phyloP scores from a whole-genome alignment of 345 rosid genomes.

The Populus tremula region DNA sequence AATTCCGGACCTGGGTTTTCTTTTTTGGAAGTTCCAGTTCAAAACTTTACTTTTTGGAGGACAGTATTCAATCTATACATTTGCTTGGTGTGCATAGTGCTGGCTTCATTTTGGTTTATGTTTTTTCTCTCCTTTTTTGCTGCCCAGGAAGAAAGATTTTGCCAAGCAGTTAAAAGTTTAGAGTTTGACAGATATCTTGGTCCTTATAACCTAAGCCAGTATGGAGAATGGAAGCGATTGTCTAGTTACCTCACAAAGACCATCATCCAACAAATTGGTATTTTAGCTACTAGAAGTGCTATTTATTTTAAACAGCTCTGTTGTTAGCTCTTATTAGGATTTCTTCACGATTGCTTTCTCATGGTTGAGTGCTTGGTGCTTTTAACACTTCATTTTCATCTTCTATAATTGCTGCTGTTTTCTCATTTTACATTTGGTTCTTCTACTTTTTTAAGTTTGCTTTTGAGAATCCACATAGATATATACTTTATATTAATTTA shows the following conservation, averaged over 20 bases:
- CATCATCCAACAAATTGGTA: constrained; percentile 65
- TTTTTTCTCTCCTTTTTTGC: constrained; percentile 5
- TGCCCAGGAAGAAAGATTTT: constrained; percentile 69
- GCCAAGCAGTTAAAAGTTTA: constrained; percentile 56
- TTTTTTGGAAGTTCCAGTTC: too few species aligned
- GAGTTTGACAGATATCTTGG: constrained; percentile 84
- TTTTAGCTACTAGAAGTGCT: constrained; percentile 4
- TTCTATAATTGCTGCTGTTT: background rate
- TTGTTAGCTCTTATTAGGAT: background rate
- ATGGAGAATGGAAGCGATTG: constrained; percentile 70
- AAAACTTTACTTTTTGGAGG: too few species aligned
- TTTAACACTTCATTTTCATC: background rate
- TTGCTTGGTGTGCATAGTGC: background rate
- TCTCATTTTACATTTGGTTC: background rate
- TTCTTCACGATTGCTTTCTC: constrained; percentile 2
- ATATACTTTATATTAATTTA: background rate
- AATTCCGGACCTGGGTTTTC: too few species aligned
- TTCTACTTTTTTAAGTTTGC: background rate
- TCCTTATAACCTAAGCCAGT: constrained; percentile 63
- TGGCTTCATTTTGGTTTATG: background rate
- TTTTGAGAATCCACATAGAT: background rate
- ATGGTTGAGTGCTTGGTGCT: background rate
- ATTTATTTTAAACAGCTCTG: background rate
- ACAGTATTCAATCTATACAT: too few species aligned
- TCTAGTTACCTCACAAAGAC: constrained; percentile 60